Conservation (phyloP, 805 yeast genomes). For the Yamadazyma paraphyllophila region DNA sequence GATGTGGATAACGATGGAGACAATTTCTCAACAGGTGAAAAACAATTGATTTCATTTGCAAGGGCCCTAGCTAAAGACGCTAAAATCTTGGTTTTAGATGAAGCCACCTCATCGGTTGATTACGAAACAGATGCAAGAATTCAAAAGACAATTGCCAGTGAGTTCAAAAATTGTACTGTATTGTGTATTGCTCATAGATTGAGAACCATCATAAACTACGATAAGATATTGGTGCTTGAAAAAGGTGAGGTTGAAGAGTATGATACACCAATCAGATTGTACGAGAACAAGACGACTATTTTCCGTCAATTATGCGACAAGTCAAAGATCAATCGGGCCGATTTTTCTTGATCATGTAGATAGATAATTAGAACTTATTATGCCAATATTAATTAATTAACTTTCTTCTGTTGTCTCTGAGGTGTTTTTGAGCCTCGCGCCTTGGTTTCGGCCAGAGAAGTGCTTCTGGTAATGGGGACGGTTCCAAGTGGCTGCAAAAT, state of each 20-base stretch:
- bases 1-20: constrained; percentile 63
- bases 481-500: too few species aligned
- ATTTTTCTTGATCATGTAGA: constrained; percentile 31
- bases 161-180: constrained; percentile 69
- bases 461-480: too few species aligned
- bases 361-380: too few species aligned
- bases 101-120: constrained; percentile 78
- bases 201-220: constrained; percentile 69
- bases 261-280: constrained; percentile 67
- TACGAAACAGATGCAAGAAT: constrained; percentile 81
- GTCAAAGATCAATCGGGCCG: constrained; percentile 40
- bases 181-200: constrained; percentile 86
- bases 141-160: constrained; percentile 64
- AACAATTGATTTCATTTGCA: constrained; percentile 76
- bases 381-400: too few species aligned
- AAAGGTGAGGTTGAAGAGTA: constrained; percentile 73
- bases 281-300: constrained; percentile 48
- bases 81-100: constrained; percentile 76
- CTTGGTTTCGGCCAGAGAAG: too few species aligned
- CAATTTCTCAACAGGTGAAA: constrained; percentile 72
- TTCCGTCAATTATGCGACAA: constrained; percentile 69
- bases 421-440: too few species aligned
- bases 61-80: constrained; percentile 76
- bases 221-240: constrained; percentile 76
- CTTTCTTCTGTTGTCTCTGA: too few species aligned